A percentile compares a stretch with the other conserved stretches of the same genome.
phyloP scores from a whole-genome alignment of 768 basidiomycete species.

The Pisolithus marmoratus region DNA sequence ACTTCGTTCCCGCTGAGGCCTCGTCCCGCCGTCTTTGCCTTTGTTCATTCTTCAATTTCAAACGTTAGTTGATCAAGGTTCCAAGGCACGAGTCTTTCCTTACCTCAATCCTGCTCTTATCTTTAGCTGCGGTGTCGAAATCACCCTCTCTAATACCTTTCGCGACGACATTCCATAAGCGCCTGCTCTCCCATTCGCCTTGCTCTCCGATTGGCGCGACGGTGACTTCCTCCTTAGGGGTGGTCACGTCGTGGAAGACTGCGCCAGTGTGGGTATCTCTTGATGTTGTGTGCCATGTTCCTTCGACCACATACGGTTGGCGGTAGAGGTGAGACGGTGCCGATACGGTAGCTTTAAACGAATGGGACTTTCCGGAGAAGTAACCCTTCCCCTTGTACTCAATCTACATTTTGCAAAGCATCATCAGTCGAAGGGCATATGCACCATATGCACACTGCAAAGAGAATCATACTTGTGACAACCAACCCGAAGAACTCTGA shows the following conservation, averaged over 20 bases:
- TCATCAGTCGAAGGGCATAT: slow-evolving; percentile 26
- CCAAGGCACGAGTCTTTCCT: slow-evolving; percentile 4
- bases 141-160: slow-evolving; percentile 89
- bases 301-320: slow-evolving; percentile 58
- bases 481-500: slow-evolving; percentile 55
- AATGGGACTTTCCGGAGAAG: slow-evolving; percentile 88
- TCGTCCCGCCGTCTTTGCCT: slow-evolving; percentile 86
- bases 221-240: slow-evolving; percentile 69
- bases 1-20: slow-evolving; percentile 57
- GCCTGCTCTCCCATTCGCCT: slow-evolving; percentile 82
- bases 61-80: not conserved
- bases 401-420: slow-evolving; percentile 43
- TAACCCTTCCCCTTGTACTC: slow-evolving; percentile 98
- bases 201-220: slow-evolving; percentile 57
- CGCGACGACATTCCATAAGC: slow-evolving; percentile 80
- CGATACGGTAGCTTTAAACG: slow-evolving; percentile 79
- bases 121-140: slow-evolving; percentile 83
- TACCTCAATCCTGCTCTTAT: slow-evolving; percentile 91
- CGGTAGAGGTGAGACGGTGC: slow-evolving; percentile 41
- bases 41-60: slow-evolving; percentile 71
- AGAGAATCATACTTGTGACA: slow-evolving; percentile 38
- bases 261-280: slow-evolving; percentile 41
- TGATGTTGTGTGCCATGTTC: slow-evolving; percentile 72
- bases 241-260: slow-evolving; percentile 72
- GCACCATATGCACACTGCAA: not conserved